Base-by-base conservation (phyloP, 345 rosid genomes). In the Ceriops zippeliana region DNA sequence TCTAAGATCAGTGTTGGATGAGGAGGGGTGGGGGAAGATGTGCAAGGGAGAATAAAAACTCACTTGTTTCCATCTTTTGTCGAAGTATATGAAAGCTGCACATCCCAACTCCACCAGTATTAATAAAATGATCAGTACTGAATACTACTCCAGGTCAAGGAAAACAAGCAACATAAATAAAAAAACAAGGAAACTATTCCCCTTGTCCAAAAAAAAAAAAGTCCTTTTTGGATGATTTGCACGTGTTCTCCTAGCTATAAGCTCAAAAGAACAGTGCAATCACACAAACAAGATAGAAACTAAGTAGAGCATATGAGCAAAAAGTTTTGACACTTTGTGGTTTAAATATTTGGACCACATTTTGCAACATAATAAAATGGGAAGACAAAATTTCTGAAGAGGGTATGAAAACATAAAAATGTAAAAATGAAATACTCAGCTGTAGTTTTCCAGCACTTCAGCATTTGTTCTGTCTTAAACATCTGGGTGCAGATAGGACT, bases 61-160 rank as follows among this genome's bases (percentile, higher is more conserved):
- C 76, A 95, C 99, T 17, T 92, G 81, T 82, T 84, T 79, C 99
- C 98, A 92, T 77, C 79, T 88, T 68, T 85, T 82, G 78, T 95
- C 97, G 16, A 95, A 95, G 88, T 82, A 90, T 16, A 90, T 85
- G 86, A 91, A 86, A 35, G 99, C 99, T 61, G 96, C 97, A 61
- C 98, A 84, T 64, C 96, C 99, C 76, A 95, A 66, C 75, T 95
- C 97, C 54, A 80, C 89, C 88, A 90, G 83, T 79, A 96, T 96
- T 88, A 90, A 78, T 81, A 90, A 56, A 56, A 24, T 22, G 59
- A 96, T 84, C 79, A 96, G 65, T 13, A 85, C 73, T 16, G 96
- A 83, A 83, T 87, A 96, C 99, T 96, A 65, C 59, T 68, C 70
- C 69, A 59, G 73, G 32, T 90, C 88, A 90, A 92, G 91, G 92